phyloP scores from a whole-genome alignment of 139 green algal species.

The Choricystis sp. region DNA sequence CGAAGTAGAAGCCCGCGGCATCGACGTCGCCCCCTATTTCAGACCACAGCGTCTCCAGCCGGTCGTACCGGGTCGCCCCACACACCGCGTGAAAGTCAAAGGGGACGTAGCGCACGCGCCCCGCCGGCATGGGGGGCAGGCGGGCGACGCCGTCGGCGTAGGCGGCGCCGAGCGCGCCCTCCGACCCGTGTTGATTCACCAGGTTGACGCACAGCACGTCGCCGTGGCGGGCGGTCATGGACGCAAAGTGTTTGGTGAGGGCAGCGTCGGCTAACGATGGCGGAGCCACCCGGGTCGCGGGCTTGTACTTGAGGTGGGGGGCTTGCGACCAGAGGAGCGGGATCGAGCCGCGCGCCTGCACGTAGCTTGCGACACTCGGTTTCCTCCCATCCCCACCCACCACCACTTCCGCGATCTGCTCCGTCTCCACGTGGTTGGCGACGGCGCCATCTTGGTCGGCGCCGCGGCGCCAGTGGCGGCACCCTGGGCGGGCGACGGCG shows the following conservation, averaged over 20 bases:
- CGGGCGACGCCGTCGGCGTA: conserved; percentile 19
- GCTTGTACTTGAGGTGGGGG: conserved; percentile 87
- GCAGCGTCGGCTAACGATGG: conserved; percentile 8
- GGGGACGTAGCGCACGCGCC: conserved; percentile 25
- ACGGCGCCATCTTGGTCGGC: conserved; percentile 43
- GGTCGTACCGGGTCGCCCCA: conserved; percentile 46
- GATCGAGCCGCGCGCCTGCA: conserved; percentile 56
- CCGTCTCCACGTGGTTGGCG: conserved; percentile 84
- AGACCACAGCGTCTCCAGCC: conserved; percentile 49
- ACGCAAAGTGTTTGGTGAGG: conserved; percentile 13
- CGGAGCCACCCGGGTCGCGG: conserved; percentile 45
- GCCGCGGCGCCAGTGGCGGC: conserved; percentile 67
- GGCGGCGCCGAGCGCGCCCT: conserved; percentile 50
- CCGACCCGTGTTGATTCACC: conserved; percentile 56
- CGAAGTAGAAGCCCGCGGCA: conserved; percentile 13
- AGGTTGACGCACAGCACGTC: conserved; percentile 50
- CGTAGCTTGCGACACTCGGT: not conserved
- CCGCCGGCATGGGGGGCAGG: not conserved
- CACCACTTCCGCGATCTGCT: conserved; percentile 59
- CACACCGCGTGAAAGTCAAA: conserved; percentile 90
- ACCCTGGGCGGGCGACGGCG: conserved; percentile 35
- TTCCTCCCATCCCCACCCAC: conserved; percentile 10
- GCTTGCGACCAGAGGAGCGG: conserved; percentile 69
- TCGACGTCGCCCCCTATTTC: conserved; percentile 13
- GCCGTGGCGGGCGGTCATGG: not conserved